These are phyloP conservation scores for Candida quercuum DNA, from an alignment of 805 yeast species.

Conservation along the genomic window DNA sequence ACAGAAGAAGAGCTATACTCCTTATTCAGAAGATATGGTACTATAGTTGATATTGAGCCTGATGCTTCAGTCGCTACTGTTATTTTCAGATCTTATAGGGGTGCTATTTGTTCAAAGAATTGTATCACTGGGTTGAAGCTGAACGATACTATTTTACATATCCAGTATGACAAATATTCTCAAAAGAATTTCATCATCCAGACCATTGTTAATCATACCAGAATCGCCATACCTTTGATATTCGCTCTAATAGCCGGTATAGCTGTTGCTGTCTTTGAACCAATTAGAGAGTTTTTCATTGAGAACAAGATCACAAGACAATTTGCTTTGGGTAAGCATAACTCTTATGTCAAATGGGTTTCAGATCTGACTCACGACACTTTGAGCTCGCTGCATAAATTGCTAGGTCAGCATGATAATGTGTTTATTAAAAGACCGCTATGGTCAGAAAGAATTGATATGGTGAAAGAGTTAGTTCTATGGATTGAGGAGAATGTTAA, in stretches of 20 bases:
- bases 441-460: conserved; percentile 70
- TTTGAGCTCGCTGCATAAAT: conserved; percentile 29
- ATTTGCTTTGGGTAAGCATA: conserved; percentile 47
- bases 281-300: conserved; percentile 79
- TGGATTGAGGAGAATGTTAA: conserved; percentile 88
- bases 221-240: conserved; percentile 75
- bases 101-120: conserved; percentile 83
- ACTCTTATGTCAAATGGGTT: conserved; percentile 31
- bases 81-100: conserved; percentile 47
- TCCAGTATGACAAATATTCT: conserved; percentile 60
- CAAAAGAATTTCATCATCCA: conserved; percentile 49
- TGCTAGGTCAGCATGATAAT: conserved; percentile 26
- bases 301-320: conserved; percentile 64
- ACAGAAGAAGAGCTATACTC: conserved; percentile 79
- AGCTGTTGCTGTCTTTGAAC: conserved; percentile 88
- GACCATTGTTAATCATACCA: conserved; percentile 67
- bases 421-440: conserved; percentile 28
- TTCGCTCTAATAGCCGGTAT: conserved; percentile 74
- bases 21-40: conserved; percentile 82
- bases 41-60: conserved; percentile 68
- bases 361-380: conserved; percentile 25
- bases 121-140: conserved; percentile 79
- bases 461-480: conserved; percentile 60
- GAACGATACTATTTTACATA: conserved; percentile 62
- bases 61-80: conserved; percentile 44